Base-by-base conservation (phyloP, 2,329 filamentous ascomycete genomes). In the Conoideocrella luteorostrata region DNA sequence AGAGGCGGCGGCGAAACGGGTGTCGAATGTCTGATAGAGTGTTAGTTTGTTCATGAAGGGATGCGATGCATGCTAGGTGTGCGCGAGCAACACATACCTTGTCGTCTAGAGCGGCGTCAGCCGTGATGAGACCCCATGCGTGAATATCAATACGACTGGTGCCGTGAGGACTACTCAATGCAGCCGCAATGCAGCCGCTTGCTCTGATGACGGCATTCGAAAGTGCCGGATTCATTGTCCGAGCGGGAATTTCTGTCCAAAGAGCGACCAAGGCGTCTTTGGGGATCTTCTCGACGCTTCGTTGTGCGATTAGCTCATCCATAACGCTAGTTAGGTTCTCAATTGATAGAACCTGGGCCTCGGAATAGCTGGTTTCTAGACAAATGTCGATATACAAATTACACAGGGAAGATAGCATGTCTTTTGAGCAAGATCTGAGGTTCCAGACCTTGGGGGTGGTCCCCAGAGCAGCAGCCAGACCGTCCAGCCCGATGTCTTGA, bases 21-120 rank as follows among this genome's bases (percentile, higher is more conserved):
- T 79, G 55, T 86, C 79, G 47, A 84, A 85, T 15, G 77, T 74
- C 77, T 82, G 30, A 7, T 7, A 38, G n/a, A 7, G 4, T 13
- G 28, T 39, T 24, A 9, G 13, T 9, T 40, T 15, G 33, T 26
- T n/a, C 15, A 5, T 17, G 4, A n/a, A n/a, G n/a, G n/a, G n/a
- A n/a, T n/a, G n/a, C n/a, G n/a, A n/a, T n/a, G n/a, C n/a, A n/a
- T n/a, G n/a, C n/a, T n/a, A n/a, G n/a, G n/a, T n/a, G n/a, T n/a
- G n/a, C n/a, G n/a, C n/a, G n/a, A n/a, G n/a, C n/a, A n/a, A n/a
- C n/a, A n/a, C 34, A 17, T 54, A 75, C 74, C 58, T 73, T 70
- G 49, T 73, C 68, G 30, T 72, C 71, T 12, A 63, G 54, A 7
- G 71, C 67, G 7, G 72, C 72, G 24, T 69, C 65, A 15, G 66